A percentile compares a stretch with the other conserved stretches of the same genome.
These are phyloP conservation scores for Barbarea vulgaris DNA, from an alignment of 345 rosid genomes.

Conservation along the genomic window DNA sequence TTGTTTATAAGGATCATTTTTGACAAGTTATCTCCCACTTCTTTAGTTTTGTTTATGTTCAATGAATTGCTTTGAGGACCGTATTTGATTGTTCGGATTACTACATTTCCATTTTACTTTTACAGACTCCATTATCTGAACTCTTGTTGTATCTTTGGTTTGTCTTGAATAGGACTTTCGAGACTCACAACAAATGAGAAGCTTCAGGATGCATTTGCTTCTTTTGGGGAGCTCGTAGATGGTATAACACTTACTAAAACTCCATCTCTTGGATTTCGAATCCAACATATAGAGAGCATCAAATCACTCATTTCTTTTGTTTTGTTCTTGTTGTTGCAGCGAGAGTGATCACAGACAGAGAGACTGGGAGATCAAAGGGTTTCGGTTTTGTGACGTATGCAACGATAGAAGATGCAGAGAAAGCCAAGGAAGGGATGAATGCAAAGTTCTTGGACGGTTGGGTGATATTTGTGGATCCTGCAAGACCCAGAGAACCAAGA, in stretches of 20 bases:
- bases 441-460: conserved; percentile 91
- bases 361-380: conserved; percentile 77
- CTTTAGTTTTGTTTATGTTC: no score
- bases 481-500: conserved; percentile 68
- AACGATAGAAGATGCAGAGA: conserved; percentile 83
- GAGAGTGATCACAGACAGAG: conserved; percentile 66
- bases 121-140: no score
- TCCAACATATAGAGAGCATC: no score
- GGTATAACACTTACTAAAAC: conserved; percentile 59
- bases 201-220: conserved; percentile 72
- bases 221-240: conserved; percentile 75
- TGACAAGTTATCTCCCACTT: neutral
- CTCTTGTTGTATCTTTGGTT: neutral
- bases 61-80: neutral
- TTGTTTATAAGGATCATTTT: neutral
- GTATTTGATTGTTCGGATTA: neutral
- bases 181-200: conserved; percentile 77
- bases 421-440: conserved; percentile 83
- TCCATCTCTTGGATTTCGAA: no score
- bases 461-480: conserved; percentile 95
- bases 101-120: neutral
- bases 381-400: conserved; percentile 74
- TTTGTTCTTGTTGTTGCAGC: conserved; percentile 56
- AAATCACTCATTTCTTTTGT: neutral
- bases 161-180: conserved; percentile 58